Evolutionary conservation across 441 rosid genomes (phyloP).

Genomic region (Adansonia madagascariensis): DNA sequence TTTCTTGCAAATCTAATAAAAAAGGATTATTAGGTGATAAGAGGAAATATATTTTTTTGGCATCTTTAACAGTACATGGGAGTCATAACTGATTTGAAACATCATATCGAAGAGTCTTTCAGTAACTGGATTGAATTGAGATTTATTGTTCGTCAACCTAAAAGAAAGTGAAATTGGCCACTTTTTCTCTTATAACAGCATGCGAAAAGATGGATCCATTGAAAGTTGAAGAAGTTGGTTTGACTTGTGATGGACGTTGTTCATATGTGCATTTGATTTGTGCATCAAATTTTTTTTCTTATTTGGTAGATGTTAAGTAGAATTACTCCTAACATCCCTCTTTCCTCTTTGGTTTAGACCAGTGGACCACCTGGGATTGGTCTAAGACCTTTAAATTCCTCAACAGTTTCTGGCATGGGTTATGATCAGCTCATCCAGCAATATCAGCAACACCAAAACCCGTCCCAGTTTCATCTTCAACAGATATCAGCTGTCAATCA

Average conservation of each 20-base stretch:
- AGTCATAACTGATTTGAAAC: neutral
- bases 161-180: constrained; percentile 7
- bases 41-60: neutral
- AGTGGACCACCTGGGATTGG: constrained; percentile 88
- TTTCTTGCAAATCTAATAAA: constrained; percentile 21
- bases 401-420: constrained; percentile 70
- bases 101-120: constrained; percentile 1
- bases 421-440: constrained; percentile 84
- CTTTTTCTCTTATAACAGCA: constrained; percentile 1
- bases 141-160: neutral
- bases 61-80: neutral
- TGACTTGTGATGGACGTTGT: neutral
- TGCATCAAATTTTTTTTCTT: constrained; percentile 15
- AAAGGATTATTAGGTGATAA: constrained; percentile 22
- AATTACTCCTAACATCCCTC: neutral
- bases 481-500: constrained; percentile 80
- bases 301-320: neutral
- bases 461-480: constrained; percentile 79
- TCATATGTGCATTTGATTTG: neutral
- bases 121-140: constrained; percentile 14
- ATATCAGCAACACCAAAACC: constrained; percentile 84
- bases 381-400: constrained; percentile 80
- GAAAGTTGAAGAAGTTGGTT: constrained; percentile 18
- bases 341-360: constrained; percentile 45
- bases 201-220: neutral